Evolutionary conservation across 2,329 filamentous ascomycete species (phyloP), one percentile per base, ranked within the genome.

Genomic region (Immersiporthe knoxdaviesiana): DNA sequence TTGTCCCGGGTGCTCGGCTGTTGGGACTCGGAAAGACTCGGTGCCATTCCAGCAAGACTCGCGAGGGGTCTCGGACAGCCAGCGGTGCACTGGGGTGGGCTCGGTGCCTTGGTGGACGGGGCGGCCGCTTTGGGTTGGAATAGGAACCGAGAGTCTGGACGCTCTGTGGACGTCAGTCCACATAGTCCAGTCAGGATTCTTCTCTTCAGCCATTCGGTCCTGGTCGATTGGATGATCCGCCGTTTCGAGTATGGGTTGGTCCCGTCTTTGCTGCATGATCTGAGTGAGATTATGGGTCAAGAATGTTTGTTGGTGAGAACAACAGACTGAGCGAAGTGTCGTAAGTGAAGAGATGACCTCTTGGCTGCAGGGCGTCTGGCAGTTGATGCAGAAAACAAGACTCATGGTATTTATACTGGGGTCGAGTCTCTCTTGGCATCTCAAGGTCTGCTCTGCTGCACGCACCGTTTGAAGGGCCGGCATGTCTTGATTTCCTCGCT

Each of bases 21-120:
- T 18, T 8, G 66, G 62, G 32, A 21, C 24, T n/a, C 41, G n/a
- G 14, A 62, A 64, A 3, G 10, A 37, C 16, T 27, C 30, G n/a
- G 56, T 14, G 16, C 27, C 27, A 44, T 68, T 37, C 66, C 69
- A 68, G 4, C 66, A 58, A 16, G 56, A 16, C 7, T 30, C 41
- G 11, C 2, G 2, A 2, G 63, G 66, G 14, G 18, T 12, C 39
- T 70, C 69, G 12, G 10, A n/a, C n/a, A 70, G 16, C 66, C 63
- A 70, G 50, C 47, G 50, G 6, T 30, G 16, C 50, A 70, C 35
- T 16, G 69, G 58, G 16, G 56, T 24, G 12, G 24, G 18, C 6
- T 10, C 27, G 12, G 21, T 30, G 18, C n/a, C 35, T 35, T 35
- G 4, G 35, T 35, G 35, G 8, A 16, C 32, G 27, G 12, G 27